A percentile compares a stretch with the other conserved stretches of the same genome.
Evolutionary conservation across 495 filamentous ascomycete genomes (phyloP).

Genomic region (Tuber calosporum): DNA sequence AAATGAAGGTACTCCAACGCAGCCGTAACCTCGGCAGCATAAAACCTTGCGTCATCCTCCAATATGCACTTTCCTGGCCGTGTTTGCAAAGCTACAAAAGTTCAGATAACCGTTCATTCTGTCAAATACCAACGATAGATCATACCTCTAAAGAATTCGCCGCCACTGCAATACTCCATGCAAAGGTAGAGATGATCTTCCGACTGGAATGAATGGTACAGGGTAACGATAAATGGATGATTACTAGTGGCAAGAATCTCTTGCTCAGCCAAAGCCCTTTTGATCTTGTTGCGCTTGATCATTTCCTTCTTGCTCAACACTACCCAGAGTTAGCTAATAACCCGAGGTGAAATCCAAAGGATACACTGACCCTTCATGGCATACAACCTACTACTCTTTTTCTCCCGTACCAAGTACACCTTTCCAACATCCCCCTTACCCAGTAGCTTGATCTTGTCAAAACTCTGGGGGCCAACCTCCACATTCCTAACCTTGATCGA

Average conservation of each 20-base stretch:
- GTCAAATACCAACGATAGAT: slow-evolving; percentile 6
- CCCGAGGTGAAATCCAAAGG: not conserved
- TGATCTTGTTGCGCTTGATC: slow-evolving; percentile 99
- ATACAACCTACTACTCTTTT: slow-evolving; percentile 90
- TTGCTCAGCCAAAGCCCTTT: slow-evolving; percentile 92
- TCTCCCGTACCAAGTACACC: slow-evolving; percentile 94
- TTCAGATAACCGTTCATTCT: slow-evolving; percentile 10
- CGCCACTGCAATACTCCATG: slow-evolving; percentile 99
- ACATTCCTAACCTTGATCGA: slow-evolving; percentile 97
- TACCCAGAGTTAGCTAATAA: slow-evolving; percentile 47
- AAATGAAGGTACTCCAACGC: slow-evolving; percentile 94
- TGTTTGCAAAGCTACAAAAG: slow-evolving; percentile 70
- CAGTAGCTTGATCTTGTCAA: slow-evolving; percentile 99
- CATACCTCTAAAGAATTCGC: slow-evolving; percentile 86
- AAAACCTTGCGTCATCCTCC: slow-evolving; percentile 95
- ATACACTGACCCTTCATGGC: slow-evolving; percentile 84
- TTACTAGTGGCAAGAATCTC: slow-evolving; percentile 98
- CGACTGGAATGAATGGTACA: slow-evolving; percentile 98
- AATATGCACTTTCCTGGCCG: slow-evolving; percentile 93
- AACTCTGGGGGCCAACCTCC: slow-evolving; percentile 89
- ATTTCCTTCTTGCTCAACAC: slow-evolving; percentile 99
- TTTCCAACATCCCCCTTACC: slow-evolving; percentile 98
- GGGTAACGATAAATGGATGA: slow-evolving; percentile 95
- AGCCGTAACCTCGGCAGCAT: slow-evolving; percentile 96
- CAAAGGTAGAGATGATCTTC: slow-evolving; percentile 97